Evolutionary conservation across 768 basidiomycete genomes (phyloP).

Genomic region (Sutorius australiensis): DNA sequence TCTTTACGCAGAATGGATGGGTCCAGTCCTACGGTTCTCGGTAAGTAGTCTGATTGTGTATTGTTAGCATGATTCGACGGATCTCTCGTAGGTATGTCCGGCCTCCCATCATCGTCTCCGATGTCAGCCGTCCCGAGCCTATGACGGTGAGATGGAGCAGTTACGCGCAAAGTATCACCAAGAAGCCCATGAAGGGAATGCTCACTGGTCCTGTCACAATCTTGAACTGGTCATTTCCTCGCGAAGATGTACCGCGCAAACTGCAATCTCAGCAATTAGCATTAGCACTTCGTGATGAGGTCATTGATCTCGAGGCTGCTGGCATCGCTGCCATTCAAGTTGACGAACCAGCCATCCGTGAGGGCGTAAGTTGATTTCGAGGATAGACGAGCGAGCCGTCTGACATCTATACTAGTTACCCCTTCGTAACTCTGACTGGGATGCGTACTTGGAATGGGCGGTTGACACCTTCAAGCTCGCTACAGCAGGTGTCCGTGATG

Average conservation of each 20-base stretch:
- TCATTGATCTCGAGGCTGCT: slow-evolving; percentile 93
- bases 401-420: slow-evolving; percentile 57
- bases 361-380: slow-evolving; percentile 63
- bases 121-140: slow-evolving; percentile 86
- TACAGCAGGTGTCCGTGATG: slow-evolving; percentile 91
- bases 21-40: slow-evolving; percentile 99
- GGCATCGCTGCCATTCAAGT: slow-evolving; percentile 98
- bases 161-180: slow-evolving; percentile 92
- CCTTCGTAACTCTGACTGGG: slow-evolving; percentile 95
- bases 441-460: slow-evolving; percentile 94
- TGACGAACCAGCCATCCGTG: slow-evolving; percentile 99
- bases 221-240: slow-evolving; percentile 99
- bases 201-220: slow-evolving; percentile 97
- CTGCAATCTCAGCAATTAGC: slow-evolving; percentile 98
- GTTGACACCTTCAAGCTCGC: slow-evolving; percentile 98
- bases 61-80: slow-evolving; percentile 7
- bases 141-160: slow-evolving; percentile 98
- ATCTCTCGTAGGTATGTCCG: slow-evolving; percentile 73
- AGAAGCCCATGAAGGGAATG: slow-evolving; percentile 99
- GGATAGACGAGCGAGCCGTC: background rate
- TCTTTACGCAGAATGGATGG: slow-evolving; percentile 99
- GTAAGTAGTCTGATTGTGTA: slow-evolving; percentile 36
- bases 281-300: slow-evolving; percentile 96
- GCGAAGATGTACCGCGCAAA: slow-evolving; percentile 94
- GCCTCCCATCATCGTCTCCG: slow-evolving; percentile 97